Percentiles rank a stretch among this genome's conserved stretches.
Conservation (phyloP, 2,329 filamentous ascomycete genomes). For the Talaromyces islandicus region DNA sequence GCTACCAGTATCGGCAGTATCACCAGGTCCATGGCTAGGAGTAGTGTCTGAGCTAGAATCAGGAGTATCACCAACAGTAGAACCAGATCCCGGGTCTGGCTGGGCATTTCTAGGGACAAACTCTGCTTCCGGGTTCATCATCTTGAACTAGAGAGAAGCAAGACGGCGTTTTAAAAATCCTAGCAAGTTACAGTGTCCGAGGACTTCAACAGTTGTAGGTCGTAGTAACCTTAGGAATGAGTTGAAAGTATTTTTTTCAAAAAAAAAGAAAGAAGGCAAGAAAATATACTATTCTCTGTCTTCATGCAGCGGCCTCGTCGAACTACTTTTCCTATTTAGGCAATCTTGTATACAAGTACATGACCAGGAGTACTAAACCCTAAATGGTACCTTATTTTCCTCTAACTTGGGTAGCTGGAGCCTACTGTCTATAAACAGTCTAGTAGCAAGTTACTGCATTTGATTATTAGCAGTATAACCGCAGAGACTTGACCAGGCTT, state of each 20-base stretch:
- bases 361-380: not conserved
- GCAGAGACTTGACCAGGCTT: not conserved
- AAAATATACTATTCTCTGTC: not conserved
- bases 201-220: not conserved
- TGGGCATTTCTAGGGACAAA: not conserved
- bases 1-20: not conserved
- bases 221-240: not conserved
- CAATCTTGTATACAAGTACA: not conserved
- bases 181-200: not conserved
- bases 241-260: not conserved
- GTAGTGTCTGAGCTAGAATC: not conserved
- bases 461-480: not conserved
- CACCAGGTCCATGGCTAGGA: not conserved
- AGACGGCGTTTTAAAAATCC: not conserved
- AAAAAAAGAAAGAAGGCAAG: not conserved
- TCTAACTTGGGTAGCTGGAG: not conserved
- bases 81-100: too few species aligned
- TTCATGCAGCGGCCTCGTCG: not conserved
- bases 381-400: not conserved
- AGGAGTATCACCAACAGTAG: not conserved
- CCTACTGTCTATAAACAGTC: not conserved
- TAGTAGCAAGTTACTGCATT: not conserved
- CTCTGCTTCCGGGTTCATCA: not conserved
- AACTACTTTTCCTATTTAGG: not conserved
- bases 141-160: not conserved